phyloP scores from a whole-genome alignment of 352 stramenopile genomes.

The Phytophthora chlamydospora region DNA sequence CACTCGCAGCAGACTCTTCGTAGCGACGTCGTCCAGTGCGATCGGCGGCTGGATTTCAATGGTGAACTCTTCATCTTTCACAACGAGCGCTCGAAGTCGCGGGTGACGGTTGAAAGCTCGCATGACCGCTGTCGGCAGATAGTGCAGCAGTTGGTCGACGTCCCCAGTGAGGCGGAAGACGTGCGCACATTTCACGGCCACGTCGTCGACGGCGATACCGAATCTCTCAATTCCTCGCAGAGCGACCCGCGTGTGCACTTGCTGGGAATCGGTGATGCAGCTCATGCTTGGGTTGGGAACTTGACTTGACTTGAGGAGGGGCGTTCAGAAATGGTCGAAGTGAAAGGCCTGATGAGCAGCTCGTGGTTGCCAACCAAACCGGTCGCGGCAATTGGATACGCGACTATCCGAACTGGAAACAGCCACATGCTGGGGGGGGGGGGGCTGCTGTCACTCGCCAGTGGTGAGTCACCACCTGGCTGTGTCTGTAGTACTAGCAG shows the following conservation, averaged over 20 bases:
- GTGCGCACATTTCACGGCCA: constrained; percentile 45
- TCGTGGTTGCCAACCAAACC: no score
- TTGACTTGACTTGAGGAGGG: neutral
- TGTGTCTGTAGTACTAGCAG: no score
- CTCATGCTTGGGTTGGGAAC: constrained; percentile 19
- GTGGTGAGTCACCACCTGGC: no score
- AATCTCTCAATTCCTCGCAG: constrained; percentile 48
- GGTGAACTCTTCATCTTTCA: constrained; percentile 44
- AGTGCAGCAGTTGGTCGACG: constrained; percentile 44
- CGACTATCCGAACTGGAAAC: no score
- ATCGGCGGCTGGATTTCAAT: constrained; percentile 48
- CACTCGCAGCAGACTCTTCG: constrained; percentile 35
- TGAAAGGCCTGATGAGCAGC: no score
- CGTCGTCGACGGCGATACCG: constrained; percentile 37
- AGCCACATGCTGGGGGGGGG: no score
- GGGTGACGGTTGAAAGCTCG: constrained; percentile 67
- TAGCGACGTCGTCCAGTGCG: constrained; percentile 37
- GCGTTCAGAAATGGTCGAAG: constrained; percentile 13
- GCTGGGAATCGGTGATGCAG: constrained; percentile 19
- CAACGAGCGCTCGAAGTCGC: constrained; percentile 49
- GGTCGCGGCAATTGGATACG: no score
- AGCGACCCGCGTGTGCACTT: constrained; percentile 26
- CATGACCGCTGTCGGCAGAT: constrained; percentile 56
- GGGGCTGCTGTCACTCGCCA: no score
- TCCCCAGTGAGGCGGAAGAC: constrained; percentile 39